Base-by-base conservation (phyloP, 176 grass and related monocot genomes). In the Cenchrus fungigraminus region DNA sequence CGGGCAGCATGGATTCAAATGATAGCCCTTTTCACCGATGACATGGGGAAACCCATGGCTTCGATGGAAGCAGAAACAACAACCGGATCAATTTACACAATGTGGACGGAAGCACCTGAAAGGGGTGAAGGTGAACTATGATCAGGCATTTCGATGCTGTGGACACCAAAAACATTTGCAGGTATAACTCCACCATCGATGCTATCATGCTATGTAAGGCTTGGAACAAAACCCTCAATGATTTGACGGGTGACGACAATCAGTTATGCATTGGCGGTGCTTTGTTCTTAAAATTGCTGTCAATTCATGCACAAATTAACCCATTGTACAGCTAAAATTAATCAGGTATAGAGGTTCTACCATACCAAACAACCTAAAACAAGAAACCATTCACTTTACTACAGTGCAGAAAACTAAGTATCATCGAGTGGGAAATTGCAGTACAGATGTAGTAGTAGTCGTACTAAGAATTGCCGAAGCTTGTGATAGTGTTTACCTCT, bases 1-100 rank as follows among this genome's bases (percentile, higher is more conserved):
- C n/a, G 37, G 87, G 85, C 2, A 74, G 81, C 66, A 64, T 86
- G 16, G 73, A 72, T 3, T 84, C 31, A 20, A 40, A 1, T 12
- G 88, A 62, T 69, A 78, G n/a, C 43, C 49, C 89, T 91, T 88
- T 88, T 76, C 12, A 54, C 73, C 0, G 86, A 63, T 71, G 87
- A 94, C 11, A 76, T 40, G 0, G 96, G 91, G 47, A 98, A 98
- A 46, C 96, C 95, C 96, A 98, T 95, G 43, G 96, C 85, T 79
- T 95, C 86, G 50, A 98, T 28, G 10, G 93, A 98, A 34, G 95
- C 91, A 2, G 83, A 86, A 40, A 93, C 77, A 42, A 94, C 91
- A 53, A 95, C 87, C 7, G 95, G 93, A 80, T 98, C 95, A n/a
- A 98, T 95, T 70, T 98, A 93, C 80, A 98, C 91, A 44, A 92